A percentile compares a stretch with the other conserved stretches of the same genome.
phyloP scores from a whole-genome alignment of 805 yeast genomes.

The Cyberlindnera lachancei region DNA sequence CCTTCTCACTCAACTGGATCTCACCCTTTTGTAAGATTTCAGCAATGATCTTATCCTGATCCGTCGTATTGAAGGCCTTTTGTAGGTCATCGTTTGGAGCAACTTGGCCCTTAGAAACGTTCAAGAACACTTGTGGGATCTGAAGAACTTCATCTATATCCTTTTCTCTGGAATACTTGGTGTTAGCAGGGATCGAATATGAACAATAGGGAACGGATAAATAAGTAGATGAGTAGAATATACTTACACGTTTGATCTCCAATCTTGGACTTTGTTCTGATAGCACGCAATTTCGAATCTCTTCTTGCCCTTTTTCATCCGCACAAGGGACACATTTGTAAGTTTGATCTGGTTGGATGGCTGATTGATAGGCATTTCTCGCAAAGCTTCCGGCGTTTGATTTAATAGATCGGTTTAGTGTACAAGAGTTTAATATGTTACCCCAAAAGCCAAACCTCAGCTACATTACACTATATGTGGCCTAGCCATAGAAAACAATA shows the following conservation, averaged over 20 bases:
- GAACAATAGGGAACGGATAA: too few relatives aligned
- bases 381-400: background rate
- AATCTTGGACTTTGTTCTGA: constrained; percentile 95
- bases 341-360: constrained; percentile 84
- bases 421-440: too few relatives aligned
- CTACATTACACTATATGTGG: too few relatives aligned
- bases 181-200: too few relatives aligned
- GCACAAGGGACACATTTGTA: constrained; percentile 89
- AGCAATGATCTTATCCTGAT: constrained; percentile 63
- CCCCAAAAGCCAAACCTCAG: too few relatives aligned
- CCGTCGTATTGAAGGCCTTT: constrained; percentile 67
- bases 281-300: constrained; percentile 95
- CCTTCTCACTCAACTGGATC: constrained; percentile 89
- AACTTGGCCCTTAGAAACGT: constrained; percentile 90
- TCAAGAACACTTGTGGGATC: constrained; percentile 87
- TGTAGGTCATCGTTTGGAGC: constrained; percentile 82
- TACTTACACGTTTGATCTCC: constrained; percentile 59
- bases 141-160: constrained; percentile 94
- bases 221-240: constrained; percentile 14
- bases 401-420: too few relatives aligned
- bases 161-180: too few relatives aligned
- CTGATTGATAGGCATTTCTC: constrained; percentile 60
- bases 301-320: constrained; percentile 85
- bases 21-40: constrained; percentile 90
- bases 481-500: too few relatives aligned